Conservation (phyloP, 2,329 filamentous ascomycete species). For the Colletotrichum sp. region DNA sequence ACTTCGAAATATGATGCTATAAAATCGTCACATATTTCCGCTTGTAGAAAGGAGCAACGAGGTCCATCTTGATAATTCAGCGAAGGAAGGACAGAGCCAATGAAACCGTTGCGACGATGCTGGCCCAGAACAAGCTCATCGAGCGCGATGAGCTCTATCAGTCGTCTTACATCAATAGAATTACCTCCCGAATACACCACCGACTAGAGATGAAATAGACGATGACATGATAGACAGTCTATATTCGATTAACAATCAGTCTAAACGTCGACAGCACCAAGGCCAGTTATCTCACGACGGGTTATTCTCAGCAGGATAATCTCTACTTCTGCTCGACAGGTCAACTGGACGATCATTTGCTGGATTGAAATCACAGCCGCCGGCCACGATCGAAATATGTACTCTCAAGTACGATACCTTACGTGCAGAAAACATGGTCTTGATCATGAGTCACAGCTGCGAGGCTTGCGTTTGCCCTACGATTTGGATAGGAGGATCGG, state of each 20-base stretch:
- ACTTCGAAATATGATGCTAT: not conserved
- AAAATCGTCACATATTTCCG: not conserved
- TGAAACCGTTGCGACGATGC: not conserved
- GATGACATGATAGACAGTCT: not conserved
- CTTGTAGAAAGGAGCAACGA: not conserved
- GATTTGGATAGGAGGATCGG: not conserved
- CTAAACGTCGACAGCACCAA: not conserved
- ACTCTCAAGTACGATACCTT: not conserved
- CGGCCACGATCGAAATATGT: not conserved
- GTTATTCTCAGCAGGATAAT: not conserved
- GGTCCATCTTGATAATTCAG: not conserved
- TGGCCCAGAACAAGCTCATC: not conserved
- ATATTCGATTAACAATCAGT: not conserved
- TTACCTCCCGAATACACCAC: not conserved
- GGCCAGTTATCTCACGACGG: not conserved
- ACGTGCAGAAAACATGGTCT: accelerated
- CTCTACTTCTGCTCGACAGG: not conserved
- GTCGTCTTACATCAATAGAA: not conserved
- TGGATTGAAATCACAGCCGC: not conserved
- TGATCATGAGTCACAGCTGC: not conserved
- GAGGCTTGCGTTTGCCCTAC: not conserved
- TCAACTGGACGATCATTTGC: accelerated
- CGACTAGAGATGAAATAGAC: not conserved
- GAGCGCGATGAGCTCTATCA: not conserved
- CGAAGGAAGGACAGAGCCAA: not conserved